Percentiles rank a stretch among this genome's conserved stretches.
Conservation (phyloP, 2,329 filamentous ascomycete genomes). For the Aspergillus eucalypticola region DNA sequence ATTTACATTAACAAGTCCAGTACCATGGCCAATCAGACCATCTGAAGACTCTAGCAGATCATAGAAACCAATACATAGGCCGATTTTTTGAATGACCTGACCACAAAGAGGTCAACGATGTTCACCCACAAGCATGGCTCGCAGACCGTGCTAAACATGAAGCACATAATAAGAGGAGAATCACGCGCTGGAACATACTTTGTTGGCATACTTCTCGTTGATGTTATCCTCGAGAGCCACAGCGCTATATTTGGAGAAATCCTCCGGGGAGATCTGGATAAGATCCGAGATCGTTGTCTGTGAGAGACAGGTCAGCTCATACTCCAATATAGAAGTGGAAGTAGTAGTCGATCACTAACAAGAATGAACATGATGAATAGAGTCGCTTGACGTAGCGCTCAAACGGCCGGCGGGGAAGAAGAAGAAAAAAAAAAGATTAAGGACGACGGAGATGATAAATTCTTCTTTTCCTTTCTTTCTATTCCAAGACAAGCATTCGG, state of each 20-base stretch:
- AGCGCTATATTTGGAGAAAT: constrained; percentile 78
- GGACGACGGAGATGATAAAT: neutral
- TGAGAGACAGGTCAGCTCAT: constrained; percentile 14
- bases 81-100: constrained; percentile 88
- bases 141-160: neutral
- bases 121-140: neutral
- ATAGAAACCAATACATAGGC: constrained; percentile 90
- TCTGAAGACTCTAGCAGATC: constrained; percentile 88
- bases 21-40: constrained; percentile 89
- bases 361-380: constrained; percentile 51
- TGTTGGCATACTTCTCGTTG: constrained; percentile 95
- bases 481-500: constrained; percentile 15
- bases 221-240: constrained; percentile 94
- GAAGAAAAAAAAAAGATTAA: neutral
- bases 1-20: constrained; percentile 90
- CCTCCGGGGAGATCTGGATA: constrained; percentile 85
- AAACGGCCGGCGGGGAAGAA: constrained; percentile 3
- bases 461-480: constrained; percentile 8
- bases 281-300: constrained; percentile 93
- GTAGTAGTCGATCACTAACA: constrained; percentile 35
- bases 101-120: constrained; percentile 1
- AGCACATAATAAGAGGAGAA: neutral
- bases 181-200: constrained; percentile 51
- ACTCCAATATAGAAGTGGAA: constrained; percentile 6
- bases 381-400: constrained; percentile 4